phyloP scores from a whole-genome alignment of 345 rosid species.

The Bruguiera parviflora region DNA sequence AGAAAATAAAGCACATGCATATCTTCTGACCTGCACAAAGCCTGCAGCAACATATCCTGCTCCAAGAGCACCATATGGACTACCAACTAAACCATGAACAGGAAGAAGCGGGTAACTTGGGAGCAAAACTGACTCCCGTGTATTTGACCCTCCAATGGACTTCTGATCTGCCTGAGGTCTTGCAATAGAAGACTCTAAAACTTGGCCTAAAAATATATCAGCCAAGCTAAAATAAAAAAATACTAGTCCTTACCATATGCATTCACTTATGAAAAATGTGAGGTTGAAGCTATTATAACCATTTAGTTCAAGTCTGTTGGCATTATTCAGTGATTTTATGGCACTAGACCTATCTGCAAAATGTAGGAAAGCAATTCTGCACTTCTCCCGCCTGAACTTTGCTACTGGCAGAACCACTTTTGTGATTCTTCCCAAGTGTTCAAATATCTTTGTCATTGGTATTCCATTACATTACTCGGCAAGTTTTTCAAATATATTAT shows the following conservation, averaged over 20 bases:
- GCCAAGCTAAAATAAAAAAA: conserved; percentile 9
- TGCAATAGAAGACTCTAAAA: conserved; percentile 87
- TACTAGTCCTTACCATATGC: not conserved
- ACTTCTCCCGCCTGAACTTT: conserved; percentile 74
- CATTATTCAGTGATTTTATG: conserved; percentile 76
- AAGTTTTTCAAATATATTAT: conserved; percentile 86
- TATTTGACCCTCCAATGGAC: conserved; percentile 41
- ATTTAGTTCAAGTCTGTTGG: conserved; percentile 86
- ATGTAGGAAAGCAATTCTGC: conserved; percentile 89
- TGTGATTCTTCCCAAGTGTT: conserved; percentile 72
- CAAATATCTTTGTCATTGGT: conserved; percentile 70
- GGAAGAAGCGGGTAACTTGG: conserved; percentile 64
- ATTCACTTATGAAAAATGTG: conserved; percentile 3
- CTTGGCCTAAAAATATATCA: conserved; percentile 53
- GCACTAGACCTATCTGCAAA: conserved; percentile 88
- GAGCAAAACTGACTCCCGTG: conserved; percentile 56
- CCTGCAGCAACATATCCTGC: conserved; percentile 65
- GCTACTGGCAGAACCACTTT: conserved; percentile 88
- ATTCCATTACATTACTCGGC: conserved; percentile 72
- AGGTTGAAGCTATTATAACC: conserved; percentile 40
- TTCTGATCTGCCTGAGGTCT: conserved; percentile 92
- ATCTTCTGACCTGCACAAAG: conserved; percentile 63
- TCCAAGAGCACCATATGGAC: conserved; percentile 56
- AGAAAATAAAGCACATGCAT: not conserved
- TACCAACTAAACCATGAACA: conserved; percentile 71